Conservation (phyloP, 2,329 filamentous ascomycete species). For the Nemania sp. region DNA sequence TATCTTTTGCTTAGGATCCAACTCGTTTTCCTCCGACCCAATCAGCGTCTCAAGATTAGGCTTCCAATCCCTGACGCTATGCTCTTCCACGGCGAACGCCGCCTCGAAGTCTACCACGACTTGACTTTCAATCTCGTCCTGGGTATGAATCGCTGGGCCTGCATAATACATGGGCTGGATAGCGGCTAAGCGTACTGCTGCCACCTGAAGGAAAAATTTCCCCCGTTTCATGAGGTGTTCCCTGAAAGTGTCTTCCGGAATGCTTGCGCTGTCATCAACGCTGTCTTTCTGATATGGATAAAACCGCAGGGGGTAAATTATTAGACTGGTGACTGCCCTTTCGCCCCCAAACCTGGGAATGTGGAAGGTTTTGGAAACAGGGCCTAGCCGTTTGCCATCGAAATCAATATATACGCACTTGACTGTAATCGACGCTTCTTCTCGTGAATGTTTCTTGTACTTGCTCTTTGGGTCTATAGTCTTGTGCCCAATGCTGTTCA, state of each 20-base stretch:
- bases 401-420: slow-evolving; percentile 22
- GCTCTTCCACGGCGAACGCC: background rate
- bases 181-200: background rate
- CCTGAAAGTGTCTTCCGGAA: background rate
- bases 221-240: slow-evolving; percentile 8
- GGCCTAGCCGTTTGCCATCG: slow-evolving; percentile 13
- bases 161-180: slow-evolving; percentile 11
- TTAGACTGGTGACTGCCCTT: background rate
- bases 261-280: background rate
- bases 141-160: background rate
- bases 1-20: background rate
- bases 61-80: background rate
- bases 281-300: slow-evolving; percentile 12
- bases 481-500: slow-evolving; percentile 7
- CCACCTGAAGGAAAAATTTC: slow-evolving; percentile 9
- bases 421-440: slow-evolving; percentile 9
- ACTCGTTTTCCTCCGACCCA: background rate
- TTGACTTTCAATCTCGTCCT: slow-evolving; percentile 7
- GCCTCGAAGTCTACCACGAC: slow-evolving; percentile 5
- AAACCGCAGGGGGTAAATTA: slow-evolving; percentile 3
- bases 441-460: background rate
- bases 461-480: slow-evolving; percentile 1
- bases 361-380: slow-evolving; percentile 10
- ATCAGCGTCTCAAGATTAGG: background rate
- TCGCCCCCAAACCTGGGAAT: slow-evolving; percentile 10